These are phyloP conservation scores for Cutaneotrichosporon cavernicola DNA, from an alignment of 1,284 basidiomycete genomes.

Conservation along the genomic window DNA sequence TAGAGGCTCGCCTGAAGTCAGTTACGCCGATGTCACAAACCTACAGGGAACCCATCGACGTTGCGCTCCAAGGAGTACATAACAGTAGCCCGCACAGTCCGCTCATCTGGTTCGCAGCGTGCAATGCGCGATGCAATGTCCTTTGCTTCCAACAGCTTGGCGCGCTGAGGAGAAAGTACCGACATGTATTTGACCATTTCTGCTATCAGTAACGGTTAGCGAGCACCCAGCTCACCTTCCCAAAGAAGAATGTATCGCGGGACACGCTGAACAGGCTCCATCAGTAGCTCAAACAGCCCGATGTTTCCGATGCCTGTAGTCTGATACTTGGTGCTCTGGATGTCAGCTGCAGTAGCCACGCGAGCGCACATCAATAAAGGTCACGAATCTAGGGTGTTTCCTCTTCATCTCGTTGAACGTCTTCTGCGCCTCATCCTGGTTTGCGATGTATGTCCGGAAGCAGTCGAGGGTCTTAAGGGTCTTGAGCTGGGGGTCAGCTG, in stretches of 20 bases:
- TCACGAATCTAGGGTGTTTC: slow-evolving; percentile 71
- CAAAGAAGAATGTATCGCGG: slow-evolving; percentile 93
- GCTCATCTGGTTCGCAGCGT: slow-evolving; percentile 84
- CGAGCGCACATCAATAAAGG: slow-evolving; percentile 75
- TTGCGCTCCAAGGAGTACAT: slow-evolving; percentile 82
- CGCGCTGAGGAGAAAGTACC: slow-evolving; percentile 70
- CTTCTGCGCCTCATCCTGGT: slow-evolving; percentile 87
- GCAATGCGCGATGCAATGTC: slow-evolving; percentile 88
- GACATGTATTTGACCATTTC: slow-evolving; percentile 84
- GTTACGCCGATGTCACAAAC: slow-evolving; percentile 23
- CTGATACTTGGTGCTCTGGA: slow-evolving; percentile 82
- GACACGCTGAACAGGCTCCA: slow-evolving; percentile 99
- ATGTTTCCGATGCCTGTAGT: slow-evolving; percentile 77
- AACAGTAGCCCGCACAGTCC: slow-evolving; percentile 82
- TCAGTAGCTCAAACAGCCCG: slow-evolving; percentile 88
- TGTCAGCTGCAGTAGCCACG: neutral
- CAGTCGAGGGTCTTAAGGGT: slow-evolving; percentile 78
- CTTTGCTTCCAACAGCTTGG: slow-evolving; percentile 78
- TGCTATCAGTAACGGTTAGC: slow-evolving; percentile 24
- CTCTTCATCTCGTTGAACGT: slow-evolving; percentile 60
- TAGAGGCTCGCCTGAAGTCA: slow-evolving; percentile 64
- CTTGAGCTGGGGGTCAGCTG: slow-evolving; percentile 59
- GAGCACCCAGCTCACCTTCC: slow-evolving; percentile 56
- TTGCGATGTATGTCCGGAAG: slow-evolving; percentile 85
- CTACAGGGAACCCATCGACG: slow-evolving; percentile 82